These are phyloP conservation scores for Gautieria morchelliformis DNA, from an alignment of 768 basidiomycete species.

Conservation along the genomic window DNA sequence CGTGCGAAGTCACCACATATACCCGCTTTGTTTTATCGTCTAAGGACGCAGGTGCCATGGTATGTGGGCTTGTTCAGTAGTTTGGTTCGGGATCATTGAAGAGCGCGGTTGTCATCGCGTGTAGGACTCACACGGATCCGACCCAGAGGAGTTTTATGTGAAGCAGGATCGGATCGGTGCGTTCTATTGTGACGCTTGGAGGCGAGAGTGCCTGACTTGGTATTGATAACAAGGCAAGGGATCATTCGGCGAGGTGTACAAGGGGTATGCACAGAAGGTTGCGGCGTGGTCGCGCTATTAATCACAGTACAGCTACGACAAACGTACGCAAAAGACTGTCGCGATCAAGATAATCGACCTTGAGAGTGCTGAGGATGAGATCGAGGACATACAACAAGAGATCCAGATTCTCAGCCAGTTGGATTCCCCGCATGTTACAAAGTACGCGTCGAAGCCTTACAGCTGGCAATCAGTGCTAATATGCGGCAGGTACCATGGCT, in stretches of 20 bases:
- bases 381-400: constrained; percentile 98
- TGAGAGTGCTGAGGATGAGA: constrained; percentile 98
- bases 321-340: constrained; percentile 90
- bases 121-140: constrained; percentile 62
- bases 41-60: neutral
- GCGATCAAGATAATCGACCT: constrained; percentile 99
- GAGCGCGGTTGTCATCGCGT: neutral
- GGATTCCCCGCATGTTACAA: constrained; percentile 93
- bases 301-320: constrained; percentile 63
- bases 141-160: constrained; percentile 96
- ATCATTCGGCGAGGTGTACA: constrained; percentile 99
- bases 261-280: constrained; percentile 52
- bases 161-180: constrained; percentile 96
- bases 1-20: neutral
- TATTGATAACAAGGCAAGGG: constrained; percentile 65
- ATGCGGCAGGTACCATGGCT: constrained; percentile 77
- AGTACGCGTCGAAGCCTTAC: constrained; percentile 42
- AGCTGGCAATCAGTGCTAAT: constrained; percentile 9
- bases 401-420: constrained; percentile 96
- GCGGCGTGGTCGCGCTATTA: constrained; percentile 8
- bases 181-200: neutral
- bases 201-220: neutral
- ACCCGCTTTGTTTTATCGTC: neutral
- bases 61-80: neutral
- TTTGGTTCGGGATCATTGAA: too few species aligned